A percentile compares a stretch with the other conserved stretches of the same genome.
These are phyloP conservation scores for Aspergillus sp. DNA, from an alignment of 2,329 filamentous ascomycete species.

Conservation along the genomic window DNA sequence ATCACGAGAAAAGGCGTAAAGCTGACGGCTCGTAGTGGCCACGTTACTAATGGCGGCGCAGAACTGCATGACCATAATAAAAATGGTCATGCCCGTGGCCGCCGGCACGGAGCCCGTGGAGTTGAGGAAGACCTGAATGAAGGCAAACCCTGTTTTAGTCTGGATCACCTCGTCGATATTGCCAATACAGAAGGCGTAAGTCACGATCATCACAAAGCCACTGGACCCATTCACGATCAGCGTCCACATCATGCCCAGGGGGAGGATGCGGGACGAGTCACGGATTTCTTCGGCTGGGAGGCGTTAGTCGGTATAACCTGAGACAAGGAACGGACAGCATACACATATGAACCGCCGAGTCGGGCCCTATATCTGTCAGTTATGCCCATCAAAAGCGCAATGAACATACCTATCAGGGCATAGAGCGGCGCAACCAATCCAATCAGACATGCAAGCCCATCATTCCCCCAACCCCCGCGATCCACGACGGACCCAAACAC, in stretches of 20 bases:
- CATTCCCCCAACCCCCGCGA: constrained; percentile 16
- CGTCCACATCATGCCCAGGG: constrained; percentile 30
- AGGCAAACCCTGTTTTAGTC: constrained; percentile 21
- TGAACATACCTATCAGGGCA: constrained; percentile 13
- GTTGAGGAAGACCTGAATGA: constrained; percentile 26
- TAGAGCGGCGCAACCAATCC: constrained; percentile 15
- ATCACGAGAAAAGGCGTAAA: constrained; percentile 36
- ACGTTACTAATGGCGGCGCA: constrained; percentile 18
- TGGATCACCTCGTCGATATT: constrained; percentile 20
- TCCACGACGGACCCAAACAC: constrained; percentile 18
- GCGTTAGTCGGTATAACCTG: neutral
- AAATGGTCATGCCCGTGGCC: neutral
- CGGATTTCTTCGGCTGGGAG: constrained; percentile 29
- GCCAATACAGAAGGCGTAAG: constrained; percentile 29
- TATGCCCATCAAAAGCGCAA: neutral
- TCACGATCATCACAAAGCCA: constrained; percentile 31
- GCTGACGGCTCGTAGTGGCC: constrained; percentile 27
- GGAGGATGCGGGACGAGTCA: constrained; percentile 27
- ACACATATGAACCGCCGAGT: neutral
- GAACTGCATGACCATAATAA: constrained; percentile 1
- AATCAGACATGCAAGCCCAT: constrained; percentile 18
- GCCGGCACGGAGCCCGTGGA: constrained; percentile 5
- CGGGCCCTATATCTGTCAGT: neutral
- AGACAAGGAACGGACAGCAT: neutral
- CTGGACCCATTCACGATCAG: constrained; percentile 28